Base-by-base conservation (phyloP, 306 rosid species). In the Dryas alaskensis region DNA sequence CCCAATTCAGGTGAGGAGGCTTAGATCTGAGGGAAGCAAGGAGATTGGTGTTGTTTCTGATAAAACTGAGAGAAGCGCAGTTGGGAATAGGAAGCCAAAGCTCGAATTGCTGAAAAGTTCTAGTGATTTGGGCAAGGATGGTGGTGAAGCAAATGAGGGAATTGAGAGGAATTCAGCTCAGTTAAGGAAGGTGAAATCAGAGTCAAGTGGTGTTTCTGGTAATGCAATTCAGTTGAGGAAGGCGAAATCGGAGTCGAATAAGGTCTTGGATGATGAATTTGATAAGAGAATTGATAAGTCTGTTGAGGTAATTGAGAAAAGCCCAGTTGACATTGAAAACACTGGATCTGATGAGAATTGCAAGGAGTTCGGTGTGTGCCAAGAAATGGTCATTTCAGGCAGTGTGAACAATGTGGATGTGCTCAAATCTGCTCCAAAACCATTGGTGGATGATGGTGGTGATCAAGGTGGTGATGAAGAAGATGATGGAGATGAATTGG, bases 141-240 rank as follows among this genome's bases (percentile, higher is more conserved):
- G 37, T 31, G 37, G 45, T 65, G 81, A 78, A 74, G 80, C 78
- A 3, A 49, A 69, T 14, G 84, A 73, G 52, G 78, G 83, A 61
- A 16, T 8, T 60, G 88, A 78, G 68, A 81, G 42, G 72, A 73
- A 46, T 67, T 53, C 75, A 58, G 65, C 65, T 73, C 79, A 48
- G 50, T 54, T 87, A 78, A 85, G 83, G 87, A 89, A 86, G 81
- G 72, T 40, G 52, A 89, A 89, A 75, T 78, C 95, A 3, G 91
- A 85, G 63, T 81, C 84, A 3, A 48, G 4, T 72, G 81, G 50
- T 39, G 76, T 42, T 16, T 52, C 31, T 50, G 73, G 46, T 45
- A 46, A 27, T 47, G 82, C 74, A 55, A 48, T 72, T 65, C 84
- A 81, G 61, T 49, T 83, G 81, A 70, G 77, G 74, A 86, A 86